Evolutionary conservation across 1,284 basidiomycete species (phyloP), one percentile per base, ranked within the genome.

Genomic region (Cryptococcus sp.): DNA sequence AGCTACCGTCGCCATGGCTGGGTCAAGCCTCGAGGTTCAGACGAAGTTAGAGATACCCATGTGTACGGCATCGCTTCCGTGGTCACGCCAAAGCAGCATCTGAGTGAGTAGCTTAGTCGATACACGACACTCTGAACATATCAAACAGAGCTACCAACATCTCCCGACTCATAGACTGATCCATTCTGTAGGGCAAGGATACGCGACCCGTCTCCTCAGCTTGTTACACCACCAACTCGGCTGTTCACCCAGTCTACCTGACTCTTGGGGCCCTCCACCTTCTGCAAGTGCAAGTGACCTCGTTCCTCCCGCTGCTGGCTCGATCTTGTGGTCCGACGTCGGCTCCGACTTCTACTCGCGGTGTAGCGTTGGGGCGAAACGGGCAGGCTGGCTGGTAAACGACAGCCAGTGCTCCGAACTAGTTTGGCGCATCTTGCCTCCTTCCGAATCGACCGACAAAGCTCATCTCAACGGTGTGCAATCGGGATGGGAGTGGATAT

Each of bases 31-130:
- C 51, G 59, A 11, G 66, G 61, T 3, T 47, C 57, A 11, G 44
- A 57, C n/a, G 46, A 54, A 1, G 62, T 74, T 19, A 37, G 58
- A 40, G 57, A 66, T 5, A 53, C 29, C 0, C 50, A 50, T 5
- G 46, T 63, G 17, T 76, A 76, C 56, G 68, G 61, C 13, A 70
- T 76, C 25, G 65, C 64, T 3, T 68, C 66, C 1, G 74, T 76
- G 4, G 66, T 70, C 46, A 73, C 70, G 17, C 65, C 68, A 11
- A 45, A 52, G 1, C 13, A 61, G 16, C 64, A 73, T 55, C 67
- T 62, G 20, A 57, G 70, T 69, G 46, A 55, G 66, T 55, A 16
- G 16, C 22, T n/a, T 34, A 6, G 15, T 19, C 29, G 44, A 39
- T 20, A 34, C 44, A 22, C 2, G 22, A 44, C 44, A 45, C 38